Base-by-base conservation (phyloP, 495 filamentous ascomycete genomes). In the Trichoderma erinaceum region DNA sequence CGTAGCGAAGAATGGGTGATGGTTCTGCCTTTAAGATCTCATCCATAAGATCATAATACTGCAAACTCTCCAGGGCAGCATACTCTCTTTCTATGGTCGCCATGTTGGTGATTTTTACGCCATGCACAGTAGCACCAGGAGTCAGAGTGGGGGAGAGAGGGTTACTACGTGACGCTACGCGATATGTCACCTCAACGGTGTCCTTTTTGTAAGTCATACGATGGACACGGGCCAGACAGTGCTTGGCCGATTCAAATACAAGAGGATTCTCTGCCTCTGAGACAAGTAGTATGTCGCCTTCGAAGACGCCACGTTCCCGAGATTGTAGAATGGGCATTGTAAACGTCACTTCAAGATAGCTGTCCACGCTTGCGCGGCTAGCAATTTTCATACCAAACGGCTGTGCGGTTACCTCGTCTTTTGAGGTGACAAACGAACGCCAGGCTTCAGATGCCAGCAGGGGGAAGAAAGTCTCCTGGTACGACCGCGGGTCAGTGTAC, bases 21-120 rank as follows among this genome's bases (percentile, higher is more conserved):
- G 96, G 94, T 72, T 92, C 91, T 3, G 93, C 95, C 71, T 87
- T 84, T 64, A 95, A 79, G 66, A 99, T 89, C 75, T 99, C 95
- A 43, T 92, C 88, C 78, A 93, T 94, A 52, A 99, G 83, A 78
- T 99, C 95, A 69, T 97, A 98, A 75, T 95, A 97, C 73, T 97
- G 88, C 66, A 99, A 78, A 72, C 90, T 92, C 78, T 91, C 88
- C 41, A 99, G 76, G 8, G 96, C 92, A 64, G 91, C 94, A 77
- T 92, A 99, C 77, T 99, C 95, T 72, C 95, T 89, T 78, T 99
- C 96, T 48, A 97, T 87, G 0, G 95, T 92, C 13, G 88, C 93
- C 79, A 98, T 88, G 52, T 92, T 96, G 68, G 88, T 90, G 71
- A 97, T 85, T 71, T 92, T 95, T 63, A 88, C 83, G n/a, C 84